A percentile compares a stretch with the other conserved stretches of the same genome.
Evolutionary conservation across 495 filamentous ascomycete genomes (phyloP).

Genomic region (Amniculicola lignicola): DNA sequence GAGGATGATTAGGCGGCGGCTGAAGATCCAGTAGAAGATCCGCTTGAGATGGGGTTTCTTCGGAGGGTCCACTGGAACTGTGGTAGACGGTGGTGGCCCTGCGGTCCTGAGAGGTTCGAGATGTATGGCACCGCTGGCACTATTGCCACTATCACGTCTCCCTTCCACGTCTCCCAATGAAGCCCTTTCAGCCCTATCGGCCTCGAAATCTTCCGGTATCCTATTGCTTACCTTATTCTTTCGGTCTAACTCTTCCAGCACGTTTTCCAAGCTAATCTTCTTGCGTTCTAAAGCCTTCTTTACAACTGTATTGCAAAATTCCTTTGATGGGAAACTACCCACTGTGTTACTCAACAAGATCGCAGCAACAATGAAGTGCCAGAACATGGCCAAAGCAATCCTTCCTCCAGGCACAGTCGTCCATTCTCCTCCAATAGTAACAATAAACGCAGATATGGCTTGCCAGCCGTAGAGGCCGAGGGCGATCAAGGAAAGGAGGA

Average conservation of each 20-base stretch:
- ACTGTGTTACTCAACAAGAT: neutral
- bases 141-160: no score
- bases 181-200: neutral
- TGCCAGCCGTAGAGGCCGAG: neutral
- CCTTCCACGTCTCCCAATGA: neutral
- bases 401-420: conserved; percentile 2
- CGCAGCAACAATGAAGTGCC: neutral
- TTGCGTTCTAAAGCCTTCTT: no score
- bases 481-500: neutral
- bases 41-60: neutral
- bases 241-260: neutral
- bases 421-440: neutral
- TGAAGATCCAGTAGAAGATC: neutral
- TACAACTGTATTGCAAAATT: neutral
- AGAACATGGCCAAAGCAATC: conserved; percentile 5
- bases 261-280: no score
- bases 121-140: no score
- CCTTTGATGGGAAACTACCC: neutral
- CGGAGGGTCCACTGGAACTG: neutral
- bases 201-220: neutral
- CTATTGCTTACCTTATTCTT: neutral
- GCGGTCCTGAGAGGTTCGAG: no score
- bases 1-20: neutral
- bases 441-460: neutral
- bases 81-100: neutral